Conservation (phyloP, 1,139 yeast genomes). For the Saccharomyces uvarum region DNA sequence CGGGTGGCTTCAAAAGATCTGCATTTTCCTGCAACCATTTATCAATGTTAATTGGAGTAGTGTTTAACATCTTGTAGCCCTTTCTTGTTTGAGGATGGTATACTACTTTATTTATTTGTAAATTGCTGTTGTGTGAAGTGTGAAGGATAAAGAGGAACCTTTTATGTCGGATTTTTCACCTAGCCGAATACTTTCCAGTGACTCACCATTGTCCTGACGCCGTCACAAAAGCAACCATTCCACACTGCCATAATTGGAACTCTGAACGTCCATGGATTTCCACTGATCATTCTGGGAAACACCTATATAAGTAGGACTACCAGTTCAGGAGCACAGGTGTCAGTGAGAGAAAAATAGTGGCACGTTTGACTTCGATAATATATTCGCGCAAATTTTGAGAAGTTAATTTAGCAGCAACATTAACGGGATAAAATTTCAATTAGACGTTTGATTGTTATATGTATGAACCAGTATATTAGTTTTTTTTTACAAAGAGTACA, state of each 20-base stretch:
- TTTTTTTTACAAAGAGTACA: not conserved
- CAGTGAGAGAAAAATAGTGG: not conserved
- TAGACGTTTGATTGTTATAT: not conserved
- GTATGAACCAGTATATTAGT: not conserved
- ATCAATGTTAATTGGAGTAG: slow-evolving; percentile 60
- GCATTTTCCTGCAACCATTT: slow-evolving; percentile 76
- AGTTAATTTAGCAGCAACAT: not conserved
- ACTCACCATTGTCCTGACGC: not conserved
- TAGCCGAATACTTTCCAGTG: not conserved
- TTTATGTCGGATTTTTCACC: not conserved
- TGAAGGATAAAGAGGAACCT: not conserved
- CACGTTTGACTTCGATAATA: not conserved
- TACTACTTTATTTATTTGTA: not conserved
- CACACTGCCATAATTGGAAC: not conserved
- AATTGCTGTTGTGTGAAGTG: not conserved
- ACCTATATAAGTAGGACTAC: not conserved
- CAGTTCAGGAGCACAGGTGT: not conserved
- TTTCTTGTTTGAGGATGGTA: not conserved
- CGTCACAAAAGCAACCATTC: not conserved
- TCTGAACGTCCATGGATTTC: not conserved
- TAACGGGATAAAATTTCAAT: not conserved
- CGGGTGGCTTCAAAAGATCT: slow-evolving; percentile 79
- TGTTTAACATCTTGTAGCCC: slow-evolving; percentile 15
- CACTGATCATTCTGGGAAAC: not conserved
- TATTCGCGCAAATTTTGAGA: not conserved